These are phyloP conservation scores for Aspergillus alliaceus DNA, from an alignment of 2,329 filamentous ascomycete genomes.

Conservation along the genomic window DNA sequence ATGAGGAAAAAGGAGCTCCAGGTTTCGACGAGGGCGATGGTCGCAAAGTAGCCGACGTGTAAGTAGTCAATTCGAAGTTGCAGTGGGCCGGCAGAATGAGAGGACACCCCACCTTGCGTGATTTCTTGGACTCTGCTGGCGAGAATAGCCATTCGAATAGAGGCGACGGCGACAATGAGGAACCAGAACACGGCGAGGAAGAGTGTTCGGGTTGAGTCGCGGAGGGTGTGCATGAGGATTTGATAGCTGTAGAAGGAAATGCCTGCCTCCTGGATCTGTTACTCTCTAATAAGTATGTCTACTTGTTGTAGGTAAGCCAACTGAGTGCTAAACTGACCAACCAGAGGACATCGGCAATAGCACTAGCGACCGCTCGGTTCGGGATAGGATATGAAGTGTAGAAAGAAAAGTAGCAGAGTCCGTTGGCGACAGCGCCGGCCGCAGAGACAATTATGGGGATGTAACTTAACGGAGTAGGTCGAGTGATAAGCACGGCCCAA, in stretches of 20 bases:
- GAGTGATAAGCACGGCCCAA: conserved; percentile 11
- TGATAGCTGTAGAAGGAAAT: conserved; percentile 15
- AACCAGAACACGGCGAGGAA: conserved; percentile 14
- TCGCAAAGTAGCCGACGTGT: conserved; percentile 13
- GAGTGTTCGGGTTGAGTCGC: neutral
- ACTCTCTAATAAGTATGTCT: neutral
- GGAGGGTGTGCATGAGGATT: conserved; percentile 10
- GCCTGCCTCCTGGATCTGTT: conserved; percentile 12
- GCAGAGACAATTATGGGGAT: conserved; percentile 12
- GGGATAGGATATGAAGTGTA: conserved; percentile 1
- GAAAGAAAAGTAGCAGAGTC: conserved; percentile 11
- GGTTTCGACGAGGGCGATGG: conserved; percentile 14
- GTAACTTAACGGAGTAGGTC: conserved; percentile 4
- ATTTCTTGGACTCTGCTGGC: conserved; percentile 3
- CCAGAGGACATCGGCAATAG: conserved; percentile 14
- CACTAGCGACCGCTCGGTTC: neutral
- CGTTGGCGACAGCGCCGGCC: conserved; percentile 11
- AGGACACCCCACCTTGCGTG: neutral
- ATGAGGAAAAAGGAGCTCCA: conserved; percentile 14
- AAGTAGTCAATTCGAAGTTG: conserved; percentile 7
- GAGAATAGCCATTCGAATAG: conserved; percentile 5
- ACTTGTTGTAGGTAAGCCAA: no score
- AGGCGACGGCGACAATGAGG: conserved; percentile 5
- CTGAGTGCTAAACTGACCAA: conserved; percentile 1
- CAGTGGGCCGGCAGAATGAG: neutral